Evolutionary conservation across 2,329 filamentous ascomycete genomes (phyloP), one percentile per base, ranked within the genome.

Genomic region (Aureobasidium sp.): DNA sequence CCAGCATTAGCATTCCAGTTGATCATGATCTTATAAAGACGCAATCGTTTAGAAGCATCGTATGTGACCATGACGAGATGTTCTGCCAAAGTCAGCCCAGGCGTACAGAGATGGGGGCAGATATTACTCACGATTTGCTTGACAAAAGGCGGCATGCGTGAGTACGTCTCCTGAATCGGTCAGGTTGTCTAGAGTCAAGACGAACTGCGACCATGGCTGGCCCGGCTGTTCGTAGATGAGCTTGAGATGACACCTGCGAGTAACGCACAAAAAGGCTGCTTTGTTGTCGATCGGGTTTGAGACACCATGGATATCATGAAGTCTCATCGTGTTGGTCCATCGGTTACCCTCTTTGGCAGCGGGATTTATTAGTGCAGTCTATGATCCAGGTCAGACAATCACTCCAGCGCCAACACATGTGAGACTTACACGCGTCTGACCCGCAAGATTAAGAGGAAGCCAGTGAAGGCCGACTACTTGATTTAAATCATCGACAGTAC

Each of bases 381-480:
- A 48, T 22, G 72, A 76, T 9, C 68, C 45, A 71, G 2, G 72
- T 77, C 37, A 17, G 63, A 65, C 65, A 34, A 61, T 36, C n/a
- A 7, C 25, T 52, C 20, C 3, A 63, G 36, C 7, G 27, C 12
- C 12, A 53, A 20, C n/a, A 55, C 37, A 29, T 39, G 14, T 7
- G n/a, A 25, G 15, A 65, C 69, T 66, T 61, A 73, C 71, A 49
- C 65, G 66, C 51, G 69, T 68, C 49, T 73, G 71, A 29, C 65
- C 64, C 1, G 44, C 31, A 31, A 69, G 77, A 39, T 74, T 73
- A 17, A 78, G 70, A 17, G 75, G 72, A 61, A 97, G 79, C 94
- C 94, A 99, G 75, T 90, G 88, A 72, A 91, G 83, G 3, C 93
- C 94, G 7, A 95, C 90, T 5, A 96, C 79, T 55, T 87, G 84